These are phyloP conservation scores for Pseudopyrenochaeta lycopersici DNA, from an alignment of 2,329 filamentous ascomycete species.

Conservation along the genomic window DNA sequence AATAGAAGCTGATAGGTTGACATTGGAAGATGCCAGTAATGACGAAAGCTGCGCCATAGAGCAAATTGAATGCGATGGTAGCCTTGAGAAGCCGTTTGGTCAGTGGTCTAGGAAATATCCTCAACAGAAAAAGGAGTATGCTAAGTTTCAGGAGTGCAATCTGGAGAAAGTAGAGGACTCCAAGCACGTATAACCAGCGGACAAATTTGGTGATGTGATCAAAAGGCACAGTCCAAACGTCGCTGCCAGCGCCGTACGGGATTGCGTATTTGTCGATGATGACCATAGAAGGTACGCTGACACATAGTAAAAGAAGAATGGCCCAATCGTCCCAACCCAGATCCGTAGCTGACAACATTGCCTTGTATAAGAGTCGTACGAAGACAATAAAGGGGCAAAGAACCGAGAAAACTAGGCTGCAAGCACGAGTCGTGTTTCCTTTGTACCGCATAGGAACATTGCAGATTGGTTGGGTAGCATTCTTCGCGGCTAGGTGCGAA, in stretches of 20 bases:
- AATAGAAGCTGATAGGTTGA: no score
- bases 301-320: conserved; percentile 28
- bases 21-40: no score
- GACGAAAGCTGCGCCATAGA: no score
- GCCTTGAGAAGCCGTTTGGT: conserved; percentile 21
- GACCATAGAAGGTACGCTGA: conserved; percentile 35
- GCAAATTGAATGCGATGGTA: conserved; percentile 28
- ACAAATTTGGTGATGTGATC: no score
- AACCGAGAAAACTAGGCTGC: no score
- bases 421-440: conserved; percentile 40
- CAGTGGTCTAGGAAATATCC: conserved; percentile 38
- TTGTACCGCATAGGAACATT: conserved; percentile 49
- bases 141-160: no score
- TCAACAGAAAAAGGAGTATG: conserved; percentile 36
- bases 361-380: no score
- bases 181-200: no score
- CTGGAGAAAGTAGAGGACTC: no score
- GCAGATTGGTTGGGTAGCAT: conserved; percentile 52
- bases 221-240: conserved; percentile 60
- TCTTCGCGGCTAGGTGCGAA: conserved; percentile 57
- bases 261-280: conserved; percentile 28
- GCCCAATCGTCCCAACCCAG: conserved; percentile 53
- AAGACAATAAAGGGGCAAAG: no score
- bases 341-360: conserved; percentile 42
- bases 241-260: conserved; percentile 57